phyloP scores from a whole-genome alignment of 2,329 filamentous ascomycete genomes.

The Nemania sp. region DNA sequence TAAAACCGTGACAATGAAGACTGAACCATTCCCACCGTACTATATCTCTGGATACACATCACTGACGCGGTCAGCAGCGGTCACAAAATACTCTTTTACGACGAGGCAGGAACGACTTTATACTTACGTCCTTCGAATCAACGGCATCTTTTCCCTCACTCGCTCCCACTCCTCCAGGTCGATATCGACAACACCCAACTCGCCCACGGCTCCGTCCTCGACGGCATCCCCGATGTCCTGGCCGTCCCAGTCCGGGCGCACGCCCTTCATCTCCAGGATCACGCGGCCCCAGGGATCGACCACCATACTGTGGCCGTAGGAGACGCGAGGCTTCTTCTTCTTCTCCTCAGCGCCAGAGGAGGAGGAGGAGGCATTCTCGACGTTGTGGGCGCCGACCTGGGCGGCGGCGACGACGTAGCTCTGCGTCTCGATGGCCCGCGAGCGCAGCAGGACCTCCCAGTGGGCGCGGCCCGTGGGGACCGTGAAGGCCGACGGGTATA shows the following conservation, averaged over 20 bases:
- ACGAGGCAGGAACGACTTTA: background rate
- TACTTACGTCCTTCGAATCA: conserved; percentile 58
- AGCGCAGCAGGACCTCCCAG: conserved; percentile 79
- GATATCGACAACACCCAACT: conserved; percentile 61
- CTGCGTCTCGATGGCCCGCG: conserved; percentile 87
- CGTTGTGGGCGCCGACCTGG: conserved; percentile 73
- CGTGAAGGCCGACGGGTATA: conserved; percentile 91
- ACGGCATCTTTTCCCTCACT: conserved; percentile 57
- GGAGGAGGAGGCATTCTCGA: background rate
- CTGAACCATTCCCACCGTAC: background rate
- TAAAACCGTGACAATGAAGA: background rate
- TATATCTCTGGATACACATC: conserved; percentile 37
- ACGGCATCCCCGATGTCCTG: conserved; percentile 36
- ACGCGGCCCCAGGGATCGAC: conserved; percentile 87
- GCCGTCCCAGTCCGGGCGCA: conserved; percentile 46
- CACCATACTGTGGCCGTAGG: conserved; percentile 85
- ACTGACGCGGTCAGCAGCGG: conserved; percentile 28
- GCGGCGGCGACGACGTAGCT: conserved; percentile 86
- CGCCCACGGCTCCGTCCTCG: conserved; percentile 46
- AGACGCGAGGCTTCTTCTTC: conserved; percentile 61
- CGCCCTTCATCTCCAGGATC: conserved; percentile 65
- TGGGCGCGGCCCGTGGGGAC: conserved; percentile 82
- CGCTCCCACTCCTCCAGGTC: conserved; percentile 53
- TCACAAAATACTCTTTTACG: background rate
- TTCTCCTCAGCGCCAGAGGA: conserved; percentile 40